Conservation (phyloP, 106 monocot genomes). For the Posidonia australis region DNA sequence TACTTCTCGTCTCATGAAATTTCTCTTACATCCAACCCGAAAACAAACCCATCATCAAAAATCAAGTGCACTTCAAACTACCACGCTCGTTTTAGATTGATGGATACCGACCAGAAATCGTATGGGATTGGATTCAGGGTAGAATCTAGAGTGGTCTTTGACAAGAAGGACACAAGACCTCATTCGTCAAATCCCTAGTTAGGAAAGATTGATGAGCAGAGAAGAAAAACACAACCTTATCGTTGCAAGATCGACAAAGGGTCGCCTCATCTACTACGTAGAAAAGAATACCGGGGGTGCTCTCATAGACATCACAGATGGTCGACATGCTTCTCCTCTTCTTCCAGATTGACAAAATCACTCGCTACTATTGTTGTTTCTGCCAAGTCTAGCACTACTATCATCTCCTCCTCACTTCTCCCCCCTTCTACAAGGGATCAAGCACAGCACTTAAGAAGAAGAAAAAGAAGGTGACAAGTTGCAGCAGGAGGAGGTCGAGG, state of each 20-base stretch:
- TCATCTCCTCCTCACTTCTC: background rate
- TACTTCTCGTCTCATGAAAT: constrained; percentile 35
- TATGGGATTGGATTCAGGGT: constrained; percentile 20
- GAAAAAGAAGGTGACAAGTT: no score
- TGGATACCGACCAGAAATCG: constrained; percentile 31
- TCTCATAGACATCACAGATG: constrained; percentile 98
- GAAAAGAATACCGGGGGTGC: constrained; percentile 75
- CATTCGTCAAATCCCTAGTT: no score
- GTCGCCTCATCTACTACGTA: constrained; percentile 91
- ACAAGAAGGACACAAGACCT: constrained; percentile 12
- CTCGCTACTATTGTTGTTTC: constrained; percentile 7
- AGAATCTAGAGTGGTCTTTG: constrained; percentile 10
- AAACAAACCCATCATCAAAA: background rate
- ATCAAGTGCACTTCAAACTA: background rate
- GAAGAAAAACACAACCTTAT: constrained; percentile 75
- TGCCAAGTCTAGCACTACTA: background rate
- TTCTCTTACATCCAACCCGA: constrained; percentile 26
- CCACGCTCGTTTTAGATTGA: no score
- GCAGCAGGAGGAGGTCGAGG: no score
- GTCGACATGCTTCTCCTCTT: constrained; percentile 36
- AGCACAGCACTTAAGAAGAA: no score
- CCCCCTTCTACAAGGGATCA: no score
- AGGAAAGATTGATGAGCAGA: no score
- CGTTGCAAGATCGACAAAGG: constrained; percentile 78
- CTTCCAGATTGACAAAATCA: background rate